A percentile compares a stretch with the other conserved stretches of the same genome.
Evolutionary conservation across 306 rosid genomes (phyloP).

Genomic region (Rosa lucieae): DNA sequence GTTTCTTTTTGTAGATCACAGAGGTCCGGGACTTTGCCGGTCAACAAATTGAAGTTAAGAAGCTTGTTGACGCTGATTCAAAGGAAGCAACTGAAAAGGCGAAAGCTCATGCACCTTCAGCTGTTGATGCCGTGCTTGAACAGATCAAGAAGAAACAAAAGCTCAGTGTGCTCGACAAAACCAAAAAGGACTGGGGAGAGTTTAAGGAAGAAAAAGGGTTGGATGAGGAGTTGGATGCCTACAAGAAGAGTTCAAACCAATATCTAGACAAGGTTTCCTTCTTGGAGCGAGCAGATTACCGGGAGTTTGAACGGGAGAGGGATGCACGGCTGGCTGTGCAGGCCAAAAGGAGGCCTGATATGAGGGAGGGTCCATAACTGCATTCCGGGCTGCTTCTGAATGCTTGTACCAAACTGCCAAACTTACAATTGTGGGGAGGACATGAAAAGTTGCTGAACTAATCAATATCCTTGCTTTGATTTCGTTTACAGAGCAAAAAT

Average conservation of each 20-base stretch:
- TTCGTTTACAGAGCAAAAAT: conserved; percentile 13
- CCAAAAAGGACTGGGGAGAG: conserved; percentile 98
- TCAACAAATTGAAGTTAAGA: conserved; percentile 79
- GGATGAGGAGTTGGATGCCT: conserved; percentile 90
- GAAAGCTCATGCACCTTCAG: conserved; percentile 71
- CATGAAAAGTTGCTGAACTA: conserved; percentile 15
- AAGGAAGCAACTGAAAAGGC: conserved; percentile 76
- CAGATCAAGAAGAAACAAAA: conserved; percentile 93
- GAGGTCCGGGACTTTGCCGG: conserved; percentile 98
- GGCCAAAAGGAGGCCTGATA: conserved; percentile 74
- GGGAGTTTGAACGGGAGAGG: conserved; percentile 96
- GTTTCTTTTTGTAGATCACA: conserved; percentile 55
- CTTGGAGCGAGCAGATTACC: conserved; percentile 89
- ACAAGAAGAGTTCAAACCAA: conserved; percentile 96
- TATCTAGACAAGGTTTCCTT: conserved; percentile 86
- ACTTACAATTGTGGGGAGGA: neutral
- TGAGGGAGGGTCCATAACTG: conserved; percentile 66
- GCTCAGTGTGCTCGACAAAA: conserved; percentile 96
- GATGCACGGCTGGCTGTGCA: conserved; percentile 87
- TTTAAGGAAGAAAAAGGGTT: conserved; percentile 81
- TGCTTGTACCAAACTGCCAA: neutral
- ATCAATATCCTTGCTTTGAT: conserved; percentile 5
- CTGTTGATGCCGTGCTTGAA: conserved; percentile 82
- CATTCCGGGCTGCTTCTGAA: conserved; percentile 17
- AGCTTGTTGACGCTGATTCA: conserved; percentile 82